Evolutionary conservation across 2,329 filamentous ascomycete genomes (phyloP).

Genomic region (Botryosphaeria agaves): DNA sequence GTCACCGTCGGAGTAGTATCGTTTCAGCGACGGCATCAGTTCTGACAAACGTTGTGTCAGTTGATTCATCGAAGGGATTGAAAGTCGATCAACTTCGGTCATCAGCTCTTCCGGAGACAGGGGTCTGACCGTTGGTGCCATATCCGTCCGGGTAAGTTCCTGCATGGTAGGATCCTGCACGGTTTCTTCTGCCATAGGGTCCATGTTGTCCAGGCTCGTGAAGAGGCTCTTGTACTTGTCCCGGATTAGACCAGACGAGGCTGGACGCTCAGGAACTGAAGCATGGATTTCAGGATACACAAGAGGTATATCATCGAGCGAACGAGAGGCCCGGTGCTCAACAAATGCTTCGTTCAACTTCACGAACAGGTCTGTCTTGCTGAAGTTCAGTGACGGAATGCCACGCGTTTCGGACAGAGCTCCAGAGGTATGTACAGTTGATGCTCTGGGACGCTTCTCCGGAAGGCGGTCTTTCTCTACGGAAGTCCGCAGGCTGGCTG

Average conservation of each 20-base stretch:
- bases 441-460: background rate
- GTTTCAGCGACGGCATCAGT: constrained; percentile 24
- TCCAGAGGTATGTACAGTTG: constrained; percentile 9
- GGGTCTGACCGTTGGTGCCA: constrained; percentile 9
- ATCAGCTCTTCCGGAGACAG: constrained; percentile 24
- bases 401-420: constrained; percentile 19
- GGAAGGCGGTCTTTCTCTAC: constrained; percentile 12
- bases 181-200: constrained; percentile 5
- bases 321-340: constrained; percentile 19
- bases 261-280: constrained; percentile 17
- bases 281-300: constrained; percentile 14
- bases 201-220: constrained; percentile 21
- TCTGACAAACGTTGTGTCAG: constrained; percentile 28
- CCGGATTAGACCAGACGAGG: constrained; percentile 19
- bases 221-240: constrained; percentile 29
- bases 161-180: constrained; percentile 8
- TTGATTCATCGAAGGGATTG: constrained; percentile 26
- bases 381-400: constrained; percentile 31
- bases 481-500: constrained; percentile 8
- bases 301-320: constrained; percentile 15
- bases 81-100: constrained; percentile 26
- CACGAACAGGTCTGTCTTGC: constrained; percentile 25
- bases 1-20: constrained; percentile 19
- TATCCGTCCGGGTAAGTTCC: background rate
- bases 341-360: constrained; percentile 27